Percentiles rank a stretch among this genome's conserved stretches.
These are phyloP conservation scores for Aspergillus arachidicola DNA, from an alignment of 2,329 filamentous ascomycete species.

Conservation along the genomic window DNA sequence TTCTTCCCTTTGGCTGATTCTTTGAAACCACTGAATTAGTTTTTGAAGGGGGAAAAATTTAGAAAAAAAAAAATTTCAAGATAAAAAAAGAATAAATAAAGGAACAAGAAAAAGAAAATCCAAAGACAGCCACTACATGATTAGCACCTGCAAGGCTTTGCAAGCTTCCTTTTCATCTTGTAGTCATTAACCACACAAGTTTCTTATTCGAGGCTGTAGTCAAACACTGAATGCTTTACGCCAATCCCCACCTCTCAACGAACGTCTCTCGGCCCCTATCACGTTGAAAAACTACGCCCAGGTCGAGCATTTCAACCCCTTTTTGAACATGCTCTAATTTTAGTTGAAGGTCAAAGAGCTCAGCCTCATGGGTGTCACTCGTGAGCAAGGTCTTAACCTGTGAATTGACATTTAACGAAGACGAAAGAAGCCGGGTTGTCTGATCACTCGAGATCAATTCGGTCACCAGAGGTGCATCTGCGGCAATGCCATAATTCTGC, in stretches of 20 bases:
- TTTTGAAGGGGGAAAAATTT: not conserved
- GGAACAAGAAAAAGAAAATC: too few relatives aligned
- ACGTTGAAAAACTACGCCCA: slow-evolving; percentile 35
- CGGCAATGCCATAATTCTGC: slow-evolving; percentile 28
- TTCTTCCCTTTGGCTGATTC: too few relatives aligned
- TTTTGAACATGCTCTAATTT: slow-evolving; percentile 35
- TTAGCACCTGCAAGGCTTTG: not conserved
- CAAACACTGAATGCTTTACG: not conserved
- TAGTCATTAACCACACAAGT: not conserved
- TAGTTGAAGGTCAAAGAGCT: slow-evolving; percentile 33
- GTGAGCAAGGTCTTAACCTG: slow-evolving; percentile 30
- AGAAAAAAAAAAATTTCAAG: not conserved
- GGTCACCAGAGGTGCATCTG: slow-evolving; percentile 34
- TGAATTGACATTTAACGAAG: slow-evolving; percentile 33
- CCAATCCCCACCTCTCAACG: slow-evolving; percentile 34
- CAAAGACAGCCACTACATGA: not conserved
- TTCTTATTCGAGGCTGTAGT: not conserved
- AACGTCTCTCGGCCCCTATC: slow-evolving; percentile 35
- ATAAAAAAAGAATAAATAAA: too few relatives aligned
- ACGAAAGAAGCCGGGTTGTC: slow-evolving; percentile 36
- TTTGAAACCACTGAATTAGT: too few relatives aligned
- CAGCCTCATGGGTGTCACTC: slow-evolving; percentile 29
- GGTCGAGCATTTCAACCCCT: slow-evolving; percentile 36
- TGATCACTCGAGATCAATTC: slow-evolving; percentile 34
- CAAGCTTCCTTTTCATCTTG: not conserved